Conservation (phyloP, 2,329 filamentous ascomycete species). For the Epichloe uncinata region DNA sequence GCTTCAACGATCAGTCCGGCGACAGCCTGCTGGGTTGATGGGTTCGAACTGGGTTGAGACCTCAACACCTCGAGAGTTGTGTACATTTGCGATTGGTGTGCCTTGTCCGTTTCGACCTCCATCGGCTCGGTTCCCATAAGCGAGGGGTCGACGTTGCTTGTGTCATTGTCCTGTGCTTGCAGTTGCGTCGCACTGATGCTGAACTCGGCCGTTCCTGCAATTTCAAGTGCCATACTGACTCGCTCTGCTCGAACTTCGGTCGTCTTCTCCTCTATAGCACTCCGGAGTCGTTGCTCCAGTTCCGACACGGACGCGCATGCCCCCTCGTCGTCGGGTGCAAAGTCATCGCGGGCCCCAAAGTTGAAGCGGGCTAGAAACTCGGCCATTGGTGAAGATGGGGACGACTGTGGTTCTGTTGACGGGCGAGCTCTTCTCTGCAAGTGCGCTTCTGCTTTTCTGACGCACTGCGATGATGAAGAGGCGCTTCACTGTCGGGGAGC, state of each 20-base stretch:
- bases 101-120: constrained; percentile 4
- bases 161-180: constrained; percentile 20
- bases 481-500: neutral
- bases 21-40: constrained; percentile 33
- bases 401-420: neutral
- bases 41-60: constrained; percentile 35
- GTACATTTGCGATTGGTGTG: constrained; percentile 24
- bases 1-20: constrained; percentile 33
- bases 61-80: constrained; percentile 31
- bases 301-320: constrained; percentile 28
- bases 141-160: constrained; percentile 22
- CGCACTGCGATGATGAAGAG: neutral
- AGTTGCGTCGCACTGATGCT: constrained; percentile 23
- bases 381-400: constrained; percentile 14
- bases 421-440: neutral
- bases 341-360: constrained; percentile 13
- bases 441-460: neutral
- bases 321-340: constrained; percentile 9
- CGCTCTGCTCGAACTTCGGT: constrained; percentile 37
- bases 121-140: constrained; percentile 16
- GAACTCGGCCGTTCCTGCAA: constrained; percentile 32
- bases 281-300: constrained; percentile 31
- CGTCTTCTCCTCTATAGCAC: constrained; percentile 27
- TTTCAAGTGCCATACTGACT: constrained; percentile 31
- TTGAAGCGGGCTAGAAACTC: constrained; percentile 27